These are phyloP conservation scores for Castanea crenata DNA, from an alignment of 306 rosid species.

Conservation along the genomic window DNA sequence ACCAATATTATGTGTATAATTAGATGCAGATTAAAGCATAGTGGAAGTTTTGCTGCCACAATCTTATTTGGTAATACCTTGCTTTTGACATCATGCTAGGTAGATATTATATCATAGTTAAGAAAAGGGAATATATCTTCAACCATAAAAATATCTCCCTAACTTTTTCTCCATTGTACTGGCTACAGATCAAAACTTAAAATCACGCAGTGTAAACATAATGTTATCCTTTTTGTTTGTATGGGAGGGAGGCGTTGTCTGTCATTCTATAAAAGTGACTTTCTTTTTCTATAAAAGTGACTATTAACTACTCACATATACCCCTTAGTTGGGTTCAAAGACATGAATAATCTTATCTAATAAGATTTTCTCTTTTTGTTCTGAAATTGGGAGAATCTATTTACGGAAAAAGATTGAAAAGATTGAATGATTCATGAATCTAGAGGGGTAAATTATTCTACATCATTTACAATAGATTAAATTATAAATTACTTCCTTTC, in stretches of 20 bases:
- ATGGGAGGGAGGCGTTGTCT: neutral
- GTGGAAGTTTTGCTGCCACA: constrained; percentile 47
- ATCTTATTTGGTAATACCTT: constrained; percentile 32
- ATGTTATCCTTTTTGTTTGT: constrained; percentile 16
- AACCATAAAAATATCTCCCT: constrained; percentile 26
- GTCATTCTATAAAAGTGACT: neutral
- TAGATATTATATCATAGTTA: constrained; percentile 10
- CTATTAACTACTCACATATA: no score
- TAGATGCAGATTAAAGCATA: constrained; percentile 13
- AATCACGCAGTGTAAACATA: constrained; percentile 11
- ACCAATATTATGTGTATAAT: constrained; percentile 1
- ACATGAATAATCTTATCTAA: neutral
- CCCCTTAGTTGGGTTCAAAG: neutral
- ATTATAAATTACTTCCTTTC: no score
- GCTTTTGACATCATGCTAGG: constrained; percentile 44
- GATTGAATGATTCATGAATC: no score
- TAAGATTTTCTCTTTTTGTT: no score
- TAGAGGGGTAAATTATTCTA: no score
- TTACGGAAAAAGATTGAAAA: no score
- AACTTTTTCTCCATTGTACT: neutral
- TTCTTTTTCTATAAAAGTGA: no score
- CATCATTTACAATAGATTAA: no score
- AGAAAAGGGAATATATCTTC: neutral
- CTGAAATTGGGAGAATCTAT: no score
- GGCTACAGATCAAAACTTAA: constrained; percentile 14